These are phyloP conservation scores for Hygrocybe coccinea DNA, from an alignment of 768 basidiomycete species.

Conservation along the genomic window DNA sequence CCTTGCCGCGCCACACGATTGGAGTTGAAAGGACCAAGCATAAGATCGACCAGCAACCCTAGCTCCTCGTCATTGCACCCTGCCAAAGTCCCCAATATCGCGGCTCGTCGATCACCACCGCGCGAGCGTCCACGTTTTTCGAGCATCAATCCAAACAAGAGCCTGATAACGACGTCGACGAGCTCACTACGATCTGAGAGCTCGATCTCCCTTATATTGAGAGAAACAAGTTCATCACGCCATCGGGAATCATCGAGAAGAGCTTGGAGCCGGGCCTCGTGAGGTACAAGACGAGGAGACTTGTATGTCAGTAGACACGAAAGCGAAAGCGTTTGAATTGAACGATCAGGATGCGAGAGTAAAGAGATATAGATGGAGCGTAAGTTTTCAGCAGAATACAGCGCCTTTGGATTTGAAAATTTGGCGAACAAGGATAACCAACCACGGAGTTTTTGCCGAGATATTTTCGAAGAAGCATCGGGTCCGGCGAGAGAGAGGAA, in stretches of 20 bases:
- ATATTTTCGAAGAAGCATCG: slow-evolving; percentile 38
- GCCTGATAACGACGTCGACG: slow-evolving; percentile 63
- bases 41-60: slow-evolving; percentile 73
- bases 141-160: slow-evolving; percentile 86
- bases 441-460: slow-evolving; percentile 57
- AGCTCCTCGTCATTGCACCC: slow-evolving; percentile 74
- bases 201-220: slow-evolving; percentile 57
- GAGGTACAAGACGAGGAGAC: slow-evolving; percentile 45
- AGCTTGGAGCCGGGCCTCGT: slow-evolving; percentile 60
- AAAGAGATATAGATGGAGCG: slow-evolving; percentile 63
- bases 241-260: slow-evolving; percentile 84
- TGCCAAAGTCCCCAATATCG: slow-evolving; percentile 66
- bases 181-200: slow-evolving; percentile 57
- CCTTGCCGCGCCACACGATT: slow-evolving; percentile 25
- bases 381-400: slow-evolving; percentile 63
- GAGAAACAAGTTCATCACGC: slow-evolving; percentile 77
- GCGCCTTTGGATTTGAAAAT: slow-evolving; percentile 88
- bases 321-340: slow-evolving; percentile 70
- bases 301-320: slow-evolving; percentile 83
- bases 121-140: slow-evolving; percentile 67
- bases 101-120: slow-evolving; percentile 65
- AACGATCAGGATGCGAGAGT: slow-evolving; percentile 78
- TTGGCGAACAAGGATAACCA: slow-evolving; percentile 88
- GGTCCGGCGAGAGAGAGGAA: slow-evolving; percentile 57
- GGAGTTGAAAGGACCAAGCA: slow-evolving; percentile 67